These are phyloP conservation scores for Didymella pomorum DNA, from an alignment of 2,329 filamentous ascomycete genomes.

Conservation along the genomic window DNA sequence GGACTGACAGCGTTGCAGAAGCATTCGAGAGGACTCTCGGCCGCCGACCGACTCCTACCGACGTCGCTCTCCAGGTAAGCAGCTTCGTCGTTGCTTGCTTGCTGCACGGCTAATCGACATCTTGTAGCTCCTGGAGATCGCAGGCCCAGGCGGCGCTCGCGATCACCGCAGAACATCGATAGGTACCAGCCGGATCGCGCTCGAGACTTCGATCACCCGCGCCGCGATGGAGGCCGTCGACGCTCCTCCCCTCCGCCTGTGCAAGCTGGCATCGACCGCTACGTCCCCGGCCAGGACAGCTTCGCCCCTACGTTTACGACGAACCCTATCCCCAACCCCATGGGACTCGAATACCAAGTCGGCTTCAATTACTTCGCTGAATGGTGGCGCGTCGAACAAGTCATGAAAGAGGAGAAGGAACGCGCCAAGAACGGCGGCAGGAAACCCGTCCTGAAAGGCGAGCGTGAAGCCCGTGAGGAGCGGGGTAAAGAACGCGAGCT, in stretches of 20 bases:
- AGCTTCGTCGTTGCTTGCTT: constrained; percentile 5
- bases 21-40: constrained; percentile 65
- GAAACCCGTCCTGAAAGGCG: constrained; percentile 68
- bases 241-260: constrained; percentile 65
- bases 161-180: constrained; percentile 75
- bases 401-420: constrained; percentile 83
- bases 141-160: constrained; percentile 64
- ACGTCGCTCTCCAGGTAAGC: constrained; percentile 74
- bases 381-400: constrained; percentile 85
- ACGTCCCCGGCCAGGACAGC: constrained; percentile 77
- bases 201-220: constrained; percentile 72
- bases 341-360: constrained; percentile 78
- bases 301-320: constrained; percentile 60
- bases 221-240: constrained; percentile 68
- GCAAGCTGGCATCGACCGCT: constrained; percentile 81
- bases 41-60: constrained; percentile 55
- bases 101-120: constrained; percentile 14
- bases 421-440: constrained; percentile 73
- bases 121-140: constrained; percentile 39
- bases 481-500: constrained; percentile 79
- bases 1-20: constrained; percentile 28
- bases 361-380: constrained; percentile 87
- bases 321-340: constrained; percentile 76
- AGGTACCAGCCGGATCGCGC: constrained; percentile 77
- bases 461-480: constrained; percentile 74